Evolutionary conservation across 108 stramenopile genomes (phyloP), one percentile per base, ranked within the genome.

Genomic region (Cylindrotheca fusiformis): DNA sequence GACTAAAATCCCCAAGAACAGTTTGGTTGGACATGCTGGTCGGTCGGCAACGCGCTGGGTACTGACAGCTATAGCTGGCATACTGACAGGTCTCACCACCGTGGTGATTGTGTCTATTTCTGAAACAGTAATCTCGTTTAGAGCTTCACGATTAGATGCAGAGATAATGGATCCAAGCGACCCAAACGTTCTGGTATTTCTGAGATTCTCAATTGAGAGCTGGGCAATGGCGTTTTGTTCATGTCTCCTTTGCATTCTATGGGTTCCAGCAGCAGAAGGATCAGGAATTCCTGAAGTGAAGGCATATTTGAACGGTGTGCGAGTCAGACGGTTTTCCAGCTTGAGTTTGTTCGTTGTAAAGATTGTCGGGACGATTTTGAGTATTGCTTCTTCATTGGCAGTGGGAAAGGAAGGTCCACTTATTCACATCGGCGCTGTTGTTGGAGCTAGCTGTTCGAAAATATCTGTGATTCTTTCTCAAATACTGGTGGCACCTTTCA

Each of bases 261-360:
- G 45, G 46, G 58, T 64, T 3, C 83, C 83, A n/a, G 67, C 74
- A 31, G 85, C 80, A 0, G 58, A 51, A 12, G 94, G 90, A 1
- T 88, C 86, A 10, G 94, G 94, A 1, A 91, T 95, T 12, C 87
- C 90, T 8, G 90, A 90, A 70, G 83, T 90, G 32, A 92, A 92
- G 69, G 85, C 85, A 22, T 88, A 86, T 53, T 60, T 95, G 54
- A 95, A 95, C 60, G 94, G 94, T 0, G 77, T 95, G 6, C 68
- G 81, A 18, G 72, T 82, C 45, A 75, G 72, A 60, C 71, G 78
- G 53, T 82, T 82, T 24, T 49, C 75, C 12, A 23, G 30, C 1
- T 19, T 30, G 0, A 20, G 27, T 18, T 47, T 76, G 14, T 73
- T 85, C 26, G 17, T 69, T 8, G 72, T 71, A 18, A 87, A 88